A percentile compares a stretch with the other conserved stretches of the same genome.
These are phyloP conservation scores for Nasturtium officinale DNA, from an alignment of 345 rosid species.

Conservation along the genomic window DNA sequence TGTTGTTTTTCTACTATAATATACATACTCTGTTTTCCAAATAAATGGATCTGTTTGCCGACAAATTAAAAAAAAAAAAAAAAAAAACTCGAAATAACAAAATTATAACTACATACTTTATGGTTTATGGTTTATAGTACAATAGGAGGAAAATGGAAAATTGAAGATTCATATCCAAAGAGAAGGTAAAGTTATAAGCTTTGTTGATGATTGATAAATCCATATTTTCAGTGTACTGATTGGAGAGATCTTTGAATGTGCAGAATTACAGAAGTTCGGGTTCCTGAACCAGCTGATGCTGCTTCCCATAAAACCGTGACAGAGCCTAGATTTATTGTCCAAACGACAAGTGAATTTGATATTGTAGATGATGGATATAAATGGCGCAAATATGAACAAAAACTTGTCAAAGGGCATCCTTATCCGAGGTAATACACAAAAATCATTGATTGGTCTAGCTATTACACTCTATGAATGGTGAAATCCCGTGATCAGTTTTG, in stretches of 20 bases:
- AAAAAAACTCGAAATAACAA: too few relatives aligned
- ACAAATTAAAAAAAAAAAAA: too few relatives aligned
- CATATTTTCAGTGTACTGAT: conserved; percentile 3
- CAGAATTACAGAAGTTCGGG: conserved; percentile 62
- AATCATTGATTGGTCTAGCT: neutral
- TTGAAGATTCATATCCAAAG: too few relatives aligned
- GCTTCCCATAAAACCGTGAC: conserved; percentile 69
- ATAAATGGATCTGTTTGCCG: too few relatives aligned
- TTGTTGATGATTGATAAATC: conserved; percentile 9
- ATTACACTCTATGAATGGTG: neutral
- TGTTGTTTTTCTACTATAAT: too few relatives aligned
- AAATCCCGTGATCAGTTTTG: neutral
- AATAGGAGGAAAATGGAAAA: too few relatives aligned
- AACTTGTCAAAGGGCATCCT: conserved; percentile 93
- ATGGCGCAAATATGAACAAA: conserved; percentile 97
- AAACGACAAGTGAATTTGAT: conserved; percentile 93
- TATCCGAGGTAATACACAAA: conserved; percentile 65
- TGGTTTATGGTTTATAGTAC: too few relatives aligned
- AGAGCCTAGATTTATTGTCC: conserved; percentile 65
- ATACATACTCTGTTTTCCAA: too few relatives aligned
- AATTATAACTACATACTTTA: too few relatives aligned
- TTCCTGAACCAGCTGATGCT: conserved; percentile 46
- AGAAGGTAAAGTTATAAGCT: conserved; percentile 55
- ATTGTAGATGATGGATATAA: conserved; percentile 91
- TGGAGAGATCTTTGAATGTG: conserved; percentile 20